A percentile compares a stretch with the other conserved stretches of the same genome.
phyloP scores from a whole-genome alignment of 164 flowering plant species.

The Saururus chinensis region DNA sequence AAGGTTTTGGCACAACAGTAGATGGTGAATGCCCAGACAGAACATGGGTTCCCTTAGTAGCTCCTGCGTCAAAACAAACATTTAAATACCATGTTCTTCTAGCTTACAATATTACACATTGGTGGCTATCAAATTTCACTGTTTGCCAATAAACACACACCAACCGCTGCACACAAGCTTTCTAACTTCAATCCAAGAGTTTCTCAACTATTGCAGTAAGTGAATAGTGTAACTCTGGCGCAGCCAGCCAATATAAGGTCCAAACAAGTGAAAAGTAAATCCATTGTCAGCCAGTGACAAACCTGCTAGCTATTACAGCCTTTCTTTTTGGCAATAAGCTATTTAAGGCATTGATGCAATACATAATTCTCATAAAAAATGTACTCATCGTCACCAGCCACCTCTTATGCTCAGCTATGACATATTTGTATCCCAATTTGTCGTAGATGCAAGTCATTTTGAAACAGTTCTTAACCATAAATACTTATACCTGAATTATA shows the following conservation, averaged over 20 bases:
- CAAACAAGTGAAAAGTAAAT: background rate
- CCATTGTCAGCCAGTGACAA: background rate
- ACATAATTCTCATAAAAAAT: too few relatives aligned
- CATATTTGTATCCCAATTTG: too few relatives aligned
- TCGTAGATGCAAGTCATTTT: too few relatives aligned
- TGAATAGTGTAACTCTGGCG: background rate
- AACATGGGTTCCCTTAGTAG: conserved; percentile 47
- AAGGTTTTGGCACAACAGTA: conserved; percentile 21
- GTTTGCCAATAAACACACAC: conserved; percentile 10
- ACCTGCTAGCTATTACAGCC: background rate
- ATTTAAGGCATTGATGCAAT: too few relatives aligned
- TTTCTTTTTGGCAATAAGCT: too few relatives aligned
- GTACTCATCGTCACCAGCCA: too few relatives aligned
- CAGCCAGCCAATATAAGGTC: background rate
- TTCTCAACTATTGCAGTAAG: background rate
- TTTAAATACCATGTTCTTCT: conserved; percentile 40
- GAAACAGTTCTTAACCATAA: too few relatives aligned
- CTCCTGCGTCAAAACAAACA: conserved; percentile 96
- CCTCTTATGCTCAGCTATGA: too few relatives aligned
- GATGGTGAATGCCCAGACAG: conserved; percentile 53
- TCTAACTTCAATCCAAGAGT: background rate
- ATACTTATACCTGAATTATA: too few relatives aligned
- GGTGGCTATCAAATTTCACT: conserved; percentile 14
- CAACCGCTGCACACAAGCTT: background rate
- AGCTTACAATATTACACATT: conserved; percentile 14